Percentiles rank a stretch among this genome's conserved stretches.
Conservation (phyloP, 2,329 filamentous ascomycete genomes). For the Purpureocillium lavendulum region DNA sequence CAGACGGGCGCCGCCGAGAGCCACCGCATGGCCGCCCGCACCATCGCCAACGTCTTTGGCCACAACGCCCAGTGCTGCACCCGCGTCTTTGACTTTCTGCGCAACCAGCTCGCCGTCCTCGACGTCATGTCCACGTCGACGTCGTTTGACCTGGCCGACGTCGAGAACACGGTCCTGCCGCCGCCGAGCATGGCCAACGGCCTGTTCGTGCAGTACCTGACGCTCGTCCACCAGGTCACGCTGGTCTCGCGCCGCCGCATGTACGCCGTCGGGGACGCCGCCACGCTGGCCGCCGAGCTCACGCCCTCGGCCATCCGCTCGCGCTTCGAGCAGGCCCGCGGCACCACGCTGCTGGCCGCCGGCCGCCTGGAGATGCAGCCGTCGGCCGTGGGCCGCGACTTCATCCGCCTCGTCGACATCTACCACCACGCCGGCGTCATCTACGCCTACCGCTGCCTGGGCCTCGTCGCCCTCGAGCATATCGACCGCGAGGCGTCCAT, state of each 20-base stretch:
- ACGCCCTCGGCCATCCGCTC: slow-evolving; percentile 3
- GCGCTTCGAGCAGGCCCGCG: slow-evolving; percentile 18
- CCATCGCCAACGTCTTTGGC: slow-evolving; percentile 18
- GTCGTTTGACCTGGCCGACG: slow-evolving; percentile 15
- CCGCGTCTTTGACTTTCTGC: slow-evolving; percentile 17
- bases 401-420: slow-evolving; percentile 18
- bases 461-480: slow-evolving; percentile 6
- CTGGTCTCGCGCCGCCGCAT: slow-evolving; percentile 10
- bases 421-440: slow-evolving; percentile 19
- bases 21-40: slow-evolving; percentile 18
- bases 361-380: slow-evolving; percentile 13
- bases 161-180: slow-evolving; percentile 14
- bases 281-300: not conserved
- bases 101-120: slow-evolving; percentile 19
- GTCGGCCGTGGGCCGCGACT: slow-evolving; percentile 12
- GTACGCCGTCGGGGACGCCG: slow-evolving; percentile 1
- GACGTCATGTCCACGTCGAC: slow-evolving; percentile 18
- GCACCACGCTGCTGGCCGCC: slow-evolving; percentile 17
- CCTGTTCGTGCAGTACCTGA: slow-evolving; percentile 17
- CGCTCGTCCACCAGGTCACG: slow-evolving; percentile 11
- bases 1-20: slow-evolving; percentile 16
- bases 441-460: slow-evolving; percentile 18
- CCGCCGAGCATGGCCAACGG: slow-evolving; percentile 10
- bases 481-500: slow-evolving; percentile 9
- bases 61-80: slow-evolving; percentile 10